Evolutionary conservation across 2,329 filamentous ascomycete genomes (phyloP), one percentile per base, ranked within the genome.

Genomic region (Acephala macrosclerotiorum): DNA sequence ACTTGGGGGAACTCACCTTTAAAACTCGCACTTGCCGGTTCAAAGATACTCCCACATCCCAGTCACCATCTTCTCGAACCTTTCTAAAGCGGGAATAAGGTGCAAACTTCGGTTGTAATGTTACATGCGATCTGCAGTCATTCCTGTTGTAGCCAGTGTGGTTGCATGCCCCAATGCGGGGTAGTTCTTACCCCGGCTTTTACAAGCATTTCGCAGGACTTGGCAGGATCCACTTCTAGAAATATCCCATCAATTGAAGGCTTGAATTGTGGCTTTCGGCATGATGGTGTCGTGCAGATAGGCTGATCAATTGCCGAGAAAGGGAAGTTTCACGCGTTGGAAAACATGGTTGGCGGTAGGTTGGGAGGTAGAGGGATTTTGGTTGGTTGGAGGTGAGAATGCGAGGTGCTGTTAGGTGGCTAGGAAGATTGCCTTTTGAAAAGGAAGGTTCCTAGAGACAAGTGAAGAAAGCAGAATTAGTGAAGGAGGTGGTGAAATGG

Each of bases 151-250:
- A 26, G 25, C 49, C 49, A 53, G 8, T 53, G 49, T 29, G 11
- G 22, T 53, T 53, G 12, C 7, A 29, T 11, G 49, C 49, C 2
- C 49, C 22, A 29, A 29, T 53, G 49, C 49, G 49, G 49, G 49
- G 49, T 53, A 53, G 49, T 16, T 53, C 18, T 18, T 53, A 53
- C 49, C 49, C 49, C 49, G 25, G 49, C 49, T 53, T 53, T 53
- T 18, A 11, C 1, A 16, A 5, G 14, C 18, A 9, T 6, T n/a
- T 45, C 11, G 42, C 42, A 20, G 42, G 25, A 2, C 22, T 53
- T 26, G 25, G 22, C 49, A 14, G 25, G 14, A 26, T 16, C 25
- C 25, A 53, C 49, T 53, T 3, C 45, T n/a, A n/a, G 18, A 18
- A 16, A 53, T 29, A 29, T 29, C 26, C 49, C 49, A 53, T 53